phyloP scores from a whole-genome alignment of 805 yeast genomes.

The Candida ortonii region DNA sequence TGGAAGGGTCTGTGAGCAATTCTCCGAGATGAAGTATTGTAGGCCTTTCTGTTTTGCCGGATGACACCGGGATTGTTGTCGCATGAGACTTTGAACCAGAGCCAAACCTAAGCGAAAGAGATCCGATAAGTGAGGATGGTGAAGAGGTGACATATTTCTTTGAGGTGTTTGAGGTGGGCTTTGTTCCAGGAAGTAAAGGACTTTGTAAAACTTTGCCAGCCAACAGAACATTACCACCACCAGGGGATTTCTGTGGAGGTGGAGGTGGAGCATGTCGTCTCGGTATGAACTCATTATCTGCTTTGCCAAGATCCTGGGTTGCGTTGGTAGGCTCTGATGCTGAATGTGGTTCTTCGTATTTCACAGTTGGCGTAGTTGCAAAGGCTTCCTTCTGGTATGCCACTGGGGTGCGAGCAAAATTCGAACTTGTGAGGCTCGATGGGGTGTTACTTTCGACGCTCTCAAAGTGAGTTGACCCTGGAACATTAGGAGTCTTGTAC shows the following conservation, averaged over 20 bases:
- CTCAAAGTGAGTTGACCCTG: constrained; percentile 16
- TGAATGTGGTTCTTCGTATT: no score
- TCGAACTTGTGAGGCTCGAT: constrained; percentile 13
- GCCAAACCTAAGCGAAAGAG: constrained; percentile 28
- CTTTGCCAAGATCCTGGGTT: constrained; percentile 2
- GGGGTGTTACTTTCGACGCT: constrained; percentile 10
- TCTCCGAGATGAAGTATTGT: constrained; percentile 20
- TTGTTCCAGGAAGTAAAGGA: constrained; percentile 9
- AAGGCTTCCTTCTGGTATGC: constrained; percentile 9
- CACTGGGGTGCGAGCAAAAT: constrained; percentile 11
- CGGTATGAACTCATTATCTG: constrained; percentile 32
- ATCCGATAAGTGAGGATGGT: constrained; percentile 29
- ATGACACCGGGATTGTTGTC: not conserved
- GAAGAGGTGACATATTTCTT: constrained; percentile 12
- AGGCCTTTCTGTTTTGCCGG: constrained; percentile 10
- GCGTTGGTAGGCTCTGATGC: not conserved
- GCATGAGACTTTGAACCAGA: constrained; percentile 7
- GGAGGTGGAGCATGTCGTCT: constrained; percentile 37
- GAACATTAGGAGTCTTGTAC: constrained; percentile 17
- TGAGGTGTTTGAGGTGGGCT: constrained; percentile 11
- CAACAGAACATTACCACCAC: constrained; percentile 5
- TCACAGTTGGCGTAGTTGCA: constrained; percentile 5
- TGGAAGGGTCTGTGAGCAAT: constrained; percentile 5
- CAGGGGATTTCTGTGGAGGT: constrained; percentile 20
- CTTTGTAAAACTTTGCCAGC: no score